These are phyloP conservation scores for Gilbertella persicaria DNA, from an alignment of 371 early-diverging fungal species.

Conservation along the genomic window DNA sequence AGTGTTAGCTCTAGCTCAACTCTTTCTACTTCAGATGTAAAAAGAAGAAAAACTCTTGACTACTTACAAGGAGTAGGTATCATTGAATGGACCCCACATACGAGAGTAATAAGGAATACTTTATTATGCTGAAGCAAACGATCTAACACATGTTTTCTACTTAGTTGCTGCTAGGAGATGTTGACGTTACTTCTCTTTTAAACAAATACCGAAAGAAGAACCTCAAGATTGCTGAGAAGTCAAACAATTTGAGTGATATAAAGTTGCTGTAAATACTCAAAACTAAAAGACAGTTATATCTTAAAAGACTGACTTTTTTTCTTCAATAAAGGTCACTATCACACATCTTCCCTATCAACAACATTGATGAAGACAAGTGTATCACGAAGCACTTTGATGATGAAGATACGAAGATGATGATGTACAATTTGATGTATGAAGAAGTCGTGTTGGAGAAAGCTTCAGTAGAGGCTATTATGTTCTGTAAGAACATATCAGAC, in stretches of 20 bases:
- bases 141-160: too few relatives aligned
- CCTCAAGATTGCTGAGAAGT: not conserved
- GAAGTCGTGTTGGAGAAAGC: not conserved
- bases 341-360: not conserved
- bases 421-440: not conserved
- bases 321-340: not conserved
- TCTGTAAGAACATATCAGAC: slow-evolving; percentile 1
- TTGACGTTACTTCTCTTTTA: too few relatives aligned
- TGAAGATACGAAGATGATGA: not conserved
- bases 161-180: too few relatives aligned
- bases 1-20: too few relatives aligned
- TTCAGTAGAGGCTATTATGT: not conserved
- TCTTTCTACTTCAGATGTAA: too few relatives aligned
- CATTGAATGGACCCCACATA: too few relatives aligned
- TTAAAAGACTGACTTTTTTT: not conserved
- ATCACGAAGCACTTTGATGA: not conserved
- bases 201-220: not conserved
- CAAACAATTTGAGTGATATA: not conserved
- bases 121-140: too few relatives aligned
- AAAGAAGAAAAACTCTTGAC: too few relatives aligned
- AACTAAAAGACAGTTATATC: not conserved
- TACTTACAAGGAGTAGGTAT: too few relatives aligned
- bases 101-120: too few relatives aligned
- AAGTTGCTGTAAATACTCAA: not conserved
- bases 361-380: not conserved